Evolutionary conservation across 129 eudicot genomes (phyloP), one percentile per base, ranked within the genome.

Genomic region (Flaveria brownii): DNA sequence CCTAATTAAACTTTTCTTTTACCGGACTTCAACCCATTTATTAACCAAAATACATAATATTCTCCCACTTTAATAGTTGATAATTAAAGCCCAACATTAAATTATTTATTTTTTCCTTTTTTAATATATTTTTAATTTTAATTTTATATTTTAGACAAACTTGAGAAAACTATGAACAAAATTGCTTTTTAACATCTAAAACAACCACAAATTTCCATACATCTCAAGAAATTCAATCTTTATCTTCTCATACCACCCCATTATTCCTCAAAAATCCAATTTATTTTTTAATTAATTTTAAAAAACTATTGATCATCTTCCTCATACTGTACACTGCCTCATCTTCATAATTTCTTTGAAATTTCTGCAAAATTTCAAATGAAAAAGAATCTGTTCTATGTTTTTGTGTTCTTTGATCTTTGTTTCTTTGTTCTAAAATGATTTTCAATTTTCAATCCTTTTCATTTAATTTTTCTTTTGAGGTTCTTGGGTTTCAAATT

Each of bases 21-120:
- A 81, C 81, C 84, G 81, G 84, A 81, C 84, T 81, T 18, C 84
- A 81, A 75, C 59, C 65, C 57, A 28, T 81, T 36, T 75, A 69
- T 75, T 60, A 81, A 81, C 81, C 50, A 81, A 81, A 75, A 81
- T 81, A 71, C 77, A 81, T 81, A 76, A 75, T 43, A 8, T 75
- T 75, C 46, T 61, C 33, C 72, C 67, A 60, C 84, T 75, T 81
- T 81, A 81, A 75, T 76, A 81, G 84, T 81, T 75, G 87, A 84
- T 83, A 87, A 85, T 93, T 82, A 88, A 85, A 85, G 86, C 60
- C 82, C 67, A 80, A 88, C 88, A 85, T 88, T 88, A 78, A 82
- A 85, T 81, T 65, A 49, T 77, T 80, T 72, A 55, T 78, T 61
- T 66, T 81, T 80, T 66, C 60, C 70, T 62, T 73, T 79, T 63